A percentile compares a stretch with the other conserved stretches of the same genome.
Conservation (phyloP, 768 basidiomycete genomes). For the Sistotremastrum niveocremeum region DNA sequence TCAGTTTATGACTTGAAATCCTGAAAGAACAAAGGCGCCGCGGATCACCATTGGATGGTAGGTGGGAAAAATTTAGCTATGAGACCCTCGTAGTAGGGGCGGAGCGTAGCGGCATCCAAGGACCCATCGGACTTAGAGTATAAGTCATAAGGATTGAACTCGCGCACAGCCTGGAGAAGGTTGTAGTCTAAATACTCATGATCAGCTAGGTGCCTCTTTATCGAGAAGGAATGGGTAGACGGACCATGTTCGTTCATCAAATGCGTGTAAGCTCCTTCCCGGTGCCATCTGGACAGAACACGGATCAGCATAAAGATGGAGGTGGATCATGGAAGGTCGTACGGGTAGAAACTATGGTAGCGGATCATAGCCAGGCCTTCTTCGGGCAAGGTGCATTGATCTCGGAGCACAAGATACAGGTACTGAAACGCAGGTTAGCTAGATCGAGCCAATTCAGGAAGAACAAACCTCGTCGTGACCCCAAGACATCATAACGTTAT, state of each 20-base stretch:
- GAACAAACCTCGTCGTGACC: constrained; percentile 74
- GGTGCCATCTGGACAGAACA: constrained; percentile 50
- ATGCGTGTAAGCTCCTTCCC: constrained; percentile 73
- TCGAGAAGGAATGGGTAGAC: neutral
- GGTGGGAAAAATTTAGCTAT: constrained; percentile 81
- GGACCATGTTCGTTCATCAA: constrained; percentile 53
- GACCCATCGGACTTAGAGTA: constrained; percentile 80
- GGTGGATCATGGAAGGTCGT: constrained; percentile 11
- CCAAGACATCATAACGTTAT: constrained; percentile 82
- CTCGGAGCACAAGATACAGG: constrained; percentile 71
- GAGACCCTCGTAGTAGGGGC: constrained; percentile 72
- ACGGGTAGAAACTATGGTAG: constrained; percentile 91
- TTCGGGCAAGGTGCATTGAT: constrained; percentile 65
- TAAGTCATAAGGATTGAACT: constrained; percentile 90
- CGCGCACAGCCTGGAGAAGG: constrained; percentile 59
- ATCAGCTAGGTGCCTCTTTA: neutral
- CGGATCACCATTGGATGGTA: constrained; percentile 59
- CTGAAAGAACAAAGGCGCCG: neutral
- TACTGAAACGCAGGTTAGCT: constrained; percentile 32
- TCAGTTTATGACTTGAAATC: no score
- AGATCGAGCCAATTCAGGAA: neutral
- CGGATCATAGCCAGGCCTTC: constrained; percentile 87
- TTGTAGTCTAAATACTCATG: constrained; percentile 26
- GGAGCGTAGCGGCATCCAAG: constrained; percentile 44
- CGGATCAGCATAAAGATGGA: neutral